phyloP scores from a whole-genome alignment of 169 alveolate genomes.

The Theileria equi region DNA sequence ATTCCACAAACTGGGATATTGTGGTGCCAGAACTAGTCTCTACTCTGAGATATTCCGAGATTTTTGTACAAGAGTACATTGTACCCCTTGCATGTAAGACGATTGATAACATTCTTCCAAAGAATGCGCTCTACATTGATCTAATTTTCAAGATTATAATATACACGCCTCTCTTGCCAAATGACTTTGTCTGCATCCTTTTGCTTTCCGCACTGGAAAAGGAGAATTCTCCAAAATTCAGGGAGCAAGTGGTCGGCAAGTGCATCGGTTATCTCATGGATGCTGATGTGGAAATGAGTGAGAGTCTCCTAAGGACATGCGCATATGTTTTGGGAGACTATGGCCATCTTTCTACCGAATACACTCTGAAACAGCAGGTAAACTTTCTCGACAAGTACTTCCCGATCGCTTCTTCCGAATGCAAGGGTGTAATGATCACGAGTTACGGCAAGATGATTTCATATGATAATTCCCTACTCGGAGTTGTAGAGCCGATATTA shows the following conservation, averaged over 20 bases:
- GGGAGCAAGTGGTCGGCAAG: background rate
- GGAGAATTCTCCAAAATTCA: constrained; percentile 26
- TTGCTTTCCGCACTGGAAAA: constrained; percentile 15
- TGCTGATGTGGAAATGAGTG: constrained; percentile 6
- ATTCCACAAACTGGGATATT: constrained; percentile 76
- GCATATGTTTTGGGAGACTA: constrained; percentile 66
- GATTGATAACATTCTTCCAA: constrained; percentile 87
- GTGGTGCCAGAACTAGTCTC: constrained; percentile 87
- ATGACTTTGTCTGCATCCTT: background rate
- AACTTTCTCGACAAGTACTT: constrained; percentile 57
- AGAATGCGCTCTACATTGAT: constrained; percentile 88
- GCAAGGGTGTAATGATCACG: constrained; percentile 57
- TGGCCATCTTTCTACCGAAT: constrained; percentile 58
- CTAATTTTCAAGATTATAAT: constrained; percentile 86
- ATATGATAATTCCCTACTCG: constrained; percentile 46
- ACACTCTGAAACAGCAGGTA: constrained; percentile 22
- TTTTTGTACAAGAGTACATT: constrained; percentile 86
- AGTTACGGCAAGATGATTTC: constrained; percentile 65
- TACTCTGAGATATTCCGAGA: constrained; percentile 86
- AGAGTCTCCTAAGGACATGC: constrained; percentile 56
- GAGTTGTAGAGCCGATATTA: constrained; percentile 44
- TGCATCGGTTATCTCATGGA: constrained; percentile 3
- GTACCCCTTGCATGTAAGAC: constrained; percentile 86
- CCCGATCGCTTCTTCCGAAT: constrained; percentile 26
- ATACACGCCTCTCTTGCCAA: constrained; percentile 70